Evolutionary conservation across 306 rosid genomes (phyloP).

Genomic region (Vicia faba): DNA sequence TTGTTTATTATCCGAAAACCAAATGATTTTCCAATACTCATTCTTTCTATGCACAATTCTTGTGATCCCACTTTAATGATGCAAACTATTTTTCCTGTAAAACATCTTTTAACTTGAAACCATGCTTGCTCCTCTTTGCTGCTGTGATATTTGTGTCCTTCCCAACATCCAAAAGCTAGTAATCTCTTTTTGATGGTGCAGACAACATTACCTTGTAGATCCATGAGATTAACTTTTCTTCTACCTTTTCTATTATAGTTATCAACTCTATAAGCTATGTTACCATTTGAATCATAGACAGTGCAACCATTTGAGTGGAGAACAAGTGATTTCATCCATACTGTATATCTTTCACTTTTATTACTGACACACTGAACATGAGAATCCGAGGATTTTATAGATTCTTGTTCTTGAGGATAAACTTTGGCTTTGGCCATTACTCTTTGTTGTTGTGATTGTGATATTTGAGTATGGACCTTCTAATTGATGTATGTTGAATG

Average conservation of each 20-base stretch:
- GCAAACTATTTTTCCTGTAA: conserved; percentile 53
- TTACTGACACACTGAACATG: conserved; percentile 3
- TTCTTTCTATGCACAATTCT: conserved; percentile 52
- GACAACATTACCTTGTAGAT: conserved; percentile 64
- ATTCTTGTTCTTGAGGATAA: conserved; percentile 43
- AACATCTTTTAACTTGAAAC: conserved; percentile 63
- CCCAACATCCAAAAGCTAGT: conserved; percentile 72
- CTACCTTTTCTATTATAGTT: conserved; percentile 72
- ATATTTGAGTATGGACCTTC: background rate
- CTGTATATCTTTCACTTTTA: conserved; percentile 61
- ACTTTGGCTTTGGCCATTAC: conserved; percentile 43
- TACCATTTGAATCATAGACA: conserved; percentile 67
- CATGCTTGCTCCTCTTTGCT: conserved; percentile 48
- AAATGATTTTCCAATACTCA: conserved; percentile 45
- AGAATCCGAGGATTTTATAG: conserved; percentile 22
- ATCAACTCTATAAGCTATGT: conserved; percentile 76
- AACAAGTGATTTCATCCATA: conserved; percentile 94
- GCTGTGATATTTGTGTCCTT: conserved; percentile 54
- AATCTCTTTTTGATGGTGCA: conserved; percentile 63
- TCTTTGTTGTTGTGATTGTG: background rate
- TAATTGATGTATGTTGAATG: background rate
- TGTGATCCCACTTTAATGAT: conserved; percentile 56
- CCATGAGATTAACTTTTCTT: conserved; percentile 82
- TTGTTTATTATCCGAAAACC: conserved; percentile 53
- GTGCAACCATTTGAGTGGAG: conserved; percentile 87